Conservation (phyloP, 331 rosid species). For the Rosa hybrid region DNA sequence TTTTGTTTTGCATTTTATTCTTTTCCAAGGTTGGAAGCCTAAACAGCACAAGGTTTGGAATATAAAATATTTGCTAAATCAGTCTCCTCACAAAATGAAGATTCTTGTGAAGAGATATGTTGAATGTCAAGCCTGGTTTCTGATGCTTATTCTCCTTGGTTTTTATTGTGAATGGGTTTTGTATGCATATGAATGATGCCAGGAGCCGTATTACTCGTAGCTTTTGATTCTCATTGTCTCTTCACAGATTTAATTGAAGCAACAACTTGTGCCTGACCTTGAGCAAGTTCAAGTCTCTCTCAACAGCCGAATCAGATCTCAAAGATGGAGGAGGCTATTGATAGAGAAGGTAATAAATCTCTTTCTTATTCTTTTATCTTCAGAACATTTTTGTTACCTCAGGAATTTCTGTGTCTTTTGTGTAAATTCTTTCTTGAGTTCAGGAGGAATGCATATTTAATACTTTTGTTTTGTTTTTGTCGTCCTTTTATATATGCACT, state of each 20-base stretch:
- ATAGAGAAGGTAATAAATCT: conserved; percentile 46
- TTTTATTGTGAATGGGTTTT: conserved; percentile 38
- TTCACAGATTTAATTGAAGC: conserved; percentile 77
- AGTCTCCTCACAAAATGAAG: not conserved
- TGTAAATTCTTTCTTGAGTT: not conserved
- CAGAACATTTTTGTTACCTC: not conserved
- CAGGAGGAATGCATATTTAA: not conserved
- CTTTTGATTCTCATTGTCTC: conserved; percentile 64
- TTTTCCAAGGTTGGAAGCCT: not conserved
- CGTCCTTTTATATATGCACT: not conserved
- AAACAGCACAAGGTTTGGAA: not conserved
- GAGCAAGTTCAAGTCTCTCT: conserved; percentile 42
- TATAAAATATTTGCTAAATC: not conserved
- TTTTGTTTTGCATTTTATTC: not conserved
- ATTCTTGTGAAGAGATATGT: not conserved
- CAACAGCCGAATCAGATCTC: conserved; percentile 61
- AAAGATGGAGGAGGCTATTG: conserved; percentile 58
- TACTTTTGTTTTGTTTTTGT: not conserved
- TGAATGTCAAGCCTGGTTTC: not conserved
- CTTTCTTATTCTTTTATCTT: not conserved
- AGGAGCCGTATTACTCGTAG: conserved; percentile 66
- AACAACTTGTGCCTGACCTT: conserved; percentile 53
- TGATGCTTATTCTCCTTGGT: conserved; percentile 16
- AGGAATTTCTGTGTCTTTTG: not conserved
- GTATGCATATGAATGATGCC: conserved; percentile 44